These are phyloP conservation scores for Camelina hispida DNA, from an alignment of 345 rosid genomes.

Conservation along the genomic window DNA sequence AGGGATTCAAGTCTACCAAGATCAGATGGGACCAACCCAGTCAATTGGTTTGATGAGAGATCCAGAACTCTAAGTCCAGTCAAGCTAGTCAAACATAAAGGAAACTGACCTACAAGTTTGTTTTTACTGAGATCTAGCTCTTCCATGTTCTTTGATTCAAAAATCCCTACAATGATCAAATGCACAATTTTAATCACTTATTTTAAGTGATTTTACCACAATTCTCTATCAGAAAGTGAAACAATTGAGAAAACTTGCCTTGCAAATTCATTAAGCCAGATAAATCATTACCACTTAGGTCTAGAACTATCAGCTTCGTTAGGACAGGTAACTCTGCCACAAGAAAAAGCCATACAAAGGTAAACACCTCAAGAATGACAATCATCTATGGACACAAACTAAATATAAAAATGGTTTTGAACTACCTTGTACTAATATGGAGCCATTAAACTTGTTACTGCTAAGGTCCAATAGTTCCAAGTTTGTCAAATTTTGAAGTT, in stretches of 20 bases:
- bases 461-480: conserved; percentile 19
- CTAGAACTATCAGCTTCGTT: neutral
- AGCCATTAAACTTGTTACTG: neutral
- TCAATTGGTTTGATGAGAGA: conserved; percentile 26
- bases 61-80: conserved; percentile 27
- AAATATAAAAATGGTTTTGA: too few species aligned
- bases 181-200: too few species aligned
- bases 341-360: neutral
- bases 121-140: neutral
- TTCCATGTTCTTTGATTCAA: neutral
- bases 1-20: too few species aligned
- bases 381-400: too few species aligned
- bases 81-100: conserved; percentile 8
- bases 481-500: neutral
- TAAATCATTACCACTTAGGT: neutral
- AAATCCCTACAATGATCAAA: neutral
- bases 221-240: too few species aligned
- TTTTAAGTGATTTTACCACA: too few species aligned
- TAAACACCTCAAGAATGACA: too few species aligned
- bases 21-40: too few species aligned
- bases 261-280: neutral
- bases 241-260: neutral
- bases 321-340: neutral
- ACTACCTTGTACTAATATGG: neutral
- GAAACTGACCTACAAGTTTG: neutral